These are phyloP conservation scores for Calamus simplicifolius DNA, from an alignment of 176 grass and related monocot genomes.

Conservation along the genomic window DNA sequence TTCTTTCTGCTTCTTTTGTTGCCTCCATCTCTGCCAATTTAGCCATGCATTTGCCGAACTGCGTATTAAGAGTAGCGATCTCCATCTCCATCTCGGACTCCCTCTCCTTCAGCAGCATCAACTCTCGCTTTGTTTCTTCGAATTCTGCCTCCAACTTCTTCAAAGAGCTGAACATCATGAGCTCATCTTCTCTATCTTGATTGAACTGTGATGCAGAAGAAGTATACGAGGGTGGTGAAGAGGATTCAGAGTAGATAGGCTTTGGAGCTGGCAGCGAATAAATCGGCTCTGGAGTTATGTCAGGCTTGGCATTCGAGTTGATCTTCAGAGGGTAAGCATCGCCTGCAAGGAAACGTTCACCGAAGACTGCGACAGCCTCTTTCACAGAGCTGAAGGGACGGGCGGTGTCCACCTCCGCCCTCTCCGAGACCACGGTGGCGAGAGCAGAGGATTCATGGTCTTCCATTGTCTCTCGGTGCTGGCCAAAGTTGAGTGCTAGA, in stretches of 20 bases:
- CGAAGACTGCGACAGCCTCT: conserved; percentile 72
- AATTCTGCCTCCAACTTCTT: conserved; percentile 58
- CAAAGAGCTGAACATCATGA: conserved; percentile 29
- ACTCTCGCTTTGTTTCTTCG: conserved; percentile 49
- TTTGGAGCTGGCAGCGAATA: neutral
- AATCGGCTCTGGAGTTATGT: neutral
- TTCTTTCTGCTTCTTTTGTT: conserved; percentile 22
- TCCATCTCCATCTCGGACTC: conserved; percentile 53
- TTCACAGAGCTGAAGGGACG: conserved; percentile 68
- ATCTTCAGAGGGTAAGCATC: conserved; percentile 10
- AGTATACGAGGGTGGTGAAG: conserved; percentile 43
- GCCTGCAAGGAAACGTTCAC: conserved; percentile 47
- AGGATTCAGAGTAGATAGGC: conserved; percentile 31
- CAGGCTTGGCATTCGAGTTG: conserved; percentile 6
- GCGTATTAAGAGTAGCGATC: conserved; percentile 52
- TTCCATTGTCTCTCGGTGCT: conserved; percentile 7
- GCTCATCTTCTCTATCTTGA: neutral
- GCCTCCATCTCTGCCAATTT: conserved; percentile 59
- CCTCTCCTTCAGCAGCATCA: conserved; percentile 52
- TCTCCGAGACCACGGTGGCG: neutral
- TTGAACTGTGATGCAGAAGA: conserved; percentile 23
- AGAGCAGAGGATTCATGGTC: neutral
- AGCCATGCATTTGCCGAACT: conserved; percentile 49
- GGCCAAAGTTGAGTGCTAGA: neutral
- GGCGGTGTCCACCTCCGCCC: conserved; percentile 45